Evolutionary conservation across 139 green algal genomes (phyloP).

Genomic region (Tetradesmus lagerheimii): DNA sequence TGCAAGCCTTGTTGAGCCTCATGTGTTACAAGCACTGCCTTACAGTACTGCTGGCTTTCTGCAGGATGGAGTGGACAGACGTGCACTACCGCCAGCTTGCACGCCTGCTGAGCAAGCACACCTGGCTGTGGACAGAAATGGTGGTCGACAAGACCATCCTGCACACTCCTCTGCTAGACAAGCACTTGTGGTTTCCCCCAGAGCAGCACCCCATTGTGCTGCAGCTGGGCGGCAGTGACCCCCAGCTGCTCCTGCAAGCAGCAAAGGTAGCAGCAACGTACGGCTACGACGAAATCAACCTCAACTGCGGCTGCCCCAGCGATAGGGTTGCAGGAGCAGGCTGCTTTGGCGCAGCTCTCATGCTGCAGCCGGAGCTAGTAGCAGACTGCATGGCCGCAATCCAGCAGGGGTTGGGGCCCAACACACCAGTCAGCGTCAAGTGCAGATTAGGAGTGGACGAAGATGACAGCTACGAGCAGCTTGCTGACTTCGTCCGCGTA

Average conservation of each 20-base stretch:
- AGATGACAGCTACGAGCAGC: slow-evolving; percentile 76
- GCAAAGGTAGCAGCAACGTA: slow-evolving; percentile 69
- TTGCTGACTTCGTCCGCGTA: slow-evolving; percentile 76
- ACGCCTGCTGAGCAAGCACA: slow-evolving; percentile 80
- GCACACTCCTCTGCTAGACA: slow-evolving; percentile 69
- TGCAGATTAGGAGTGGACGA: slow-evolving; percentile 86
- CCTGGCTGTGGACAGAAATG: slow-evolving; percentile 96
- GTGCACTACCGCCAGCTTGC: slow-evolving; percentile 91
- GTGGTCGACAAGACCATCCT: slow-evolving; percentile 93
- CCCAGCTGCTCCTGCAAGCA: slow-evolving; percentile 74
- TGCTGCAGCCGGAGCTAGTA: slow-evolving; percentile 86
- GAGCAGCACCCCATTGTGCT: slow-evolving; percentile 93
- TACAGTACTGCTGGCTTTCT: not conserved
- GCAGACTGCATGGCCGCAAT: slow-evolving; percentile 80
- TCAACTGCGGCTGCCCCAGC: slow-evolving; percentile 96
- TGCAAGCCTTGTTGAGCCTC: too few species aligned
- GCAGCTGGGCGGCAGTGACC: slow-evolving; percentile 91
- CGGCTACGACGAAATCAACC: slow-evolving; percentile 95
- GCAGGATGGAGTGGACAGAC: slow-evolving; percentile 95
- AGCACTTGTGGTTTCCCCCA: slow-evolving; percentile 88
- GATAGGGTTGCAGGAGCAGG: slow-evolving; percentile 90
- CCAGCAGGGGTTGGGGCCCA: slow-evolving; percentile 26
- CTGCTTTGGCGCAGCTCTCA: slow-evolving; percentile 93
- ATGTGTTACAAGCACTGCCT: too few species aligned
- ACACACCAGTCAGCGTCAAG: slow-evolving; percentile 85